These are phyloP conservation scores for Podaxis sp. DNA, from an alignment of 768 basidiomycete genomes.

Conservation along the genomic window DNA sequence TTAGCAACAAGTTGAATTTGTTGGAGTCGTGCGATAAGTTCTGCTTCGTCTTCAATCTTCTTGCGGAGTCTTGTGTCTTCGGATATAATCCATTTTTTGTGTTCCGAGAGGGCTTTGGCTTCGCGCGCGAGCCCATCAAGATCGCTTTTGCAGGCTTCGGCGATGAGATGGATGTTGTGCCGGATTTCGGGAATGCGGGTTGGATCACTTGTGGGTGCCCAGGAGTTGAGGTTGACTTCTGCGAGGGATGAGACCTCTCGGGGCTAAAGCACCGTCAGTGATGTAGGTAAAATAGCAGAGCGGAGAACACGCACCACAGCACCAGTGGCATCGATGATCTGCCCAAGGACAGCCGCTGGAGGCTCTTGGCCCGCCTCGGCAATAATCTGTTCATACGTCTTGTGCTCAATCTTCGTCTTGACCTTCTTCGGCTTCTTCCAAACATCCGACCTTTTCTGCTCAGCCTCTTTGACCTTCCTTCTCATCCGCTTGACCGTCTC, in stretches of 20 bases:
- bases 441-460: conserved; percentile 64
- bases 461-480: conserved; percentile 52
- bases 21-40: conserved; percentile 74
- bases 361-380: conserved; percentile 77
- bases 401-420: conserved; percentile 86
- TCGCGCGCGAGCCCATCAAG: conserved; percentile 89
- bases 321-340: conserved; percentile 94
- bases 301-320: conserved; percentile 63
- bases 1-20: conserved; percentile 73
- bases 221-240: conserved; percentile 69
- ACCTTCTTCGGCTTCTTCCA: conserved; percentile 88
- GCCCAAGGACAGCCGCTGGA: conserved; percentile 59
- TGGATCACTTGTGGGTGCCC: conserved; percentile 86
- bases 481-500: conserved; percentile 44
- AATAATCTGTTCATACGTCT: conserved; percentile 95
- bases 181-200: conserved; percentile 95
- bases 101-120: conserved; percentile 78
- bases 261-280: conserved; percentile 46
- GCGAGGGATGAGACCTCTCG: conserved; percentile 85
- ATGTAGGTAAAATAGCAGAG: conserved; percentile 10
- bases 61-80: conserved; percentile 74
- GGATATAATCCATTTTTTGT: conserved; percentile 64
- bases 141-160: conserved; percentile 78
- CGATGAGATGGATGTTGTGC: conserved; percentile 89
- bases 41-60: conserved; percentile 73